A percentile compares a stretch with the other conserved stretches of the same genome.
Evolutionary conservation across 1,284 basidiomycete species (phyloP).

Genomic region (Amylostereum chailletii): DNA sequence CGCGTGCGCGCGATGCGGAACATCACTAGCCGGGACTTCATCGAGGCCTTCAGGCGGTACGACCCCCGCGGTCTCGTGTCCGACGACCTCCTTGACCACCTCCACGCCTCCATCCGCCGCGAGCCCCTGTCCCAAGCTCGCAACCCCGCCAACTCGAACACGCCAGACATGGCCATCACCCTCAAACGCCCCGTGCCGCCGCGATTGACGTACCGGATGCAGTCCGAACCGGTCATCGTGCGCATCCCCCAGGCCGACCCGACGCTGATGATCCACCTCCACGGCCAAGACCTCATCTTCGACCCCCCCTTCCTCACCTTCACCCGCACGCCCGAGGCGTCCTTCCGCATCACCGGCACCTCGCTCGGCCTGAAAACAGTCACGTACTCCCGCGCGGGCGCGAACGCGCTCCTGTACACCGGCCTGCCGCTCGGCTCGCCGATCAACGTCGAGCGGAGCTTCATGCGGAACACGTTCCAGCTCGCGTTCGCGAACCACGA

Average conservation of each 20-base stretch:
- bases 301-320: conserved; percentile 81
- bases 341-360: conserved; percentile 80
- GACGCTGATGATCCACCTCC: conserved; percentile 69
- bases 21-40: conserved; percentile 68
- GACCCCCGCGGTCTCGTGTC: conserved; percentile 64
- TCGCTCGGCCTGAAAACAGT: conserved; percentile 77
- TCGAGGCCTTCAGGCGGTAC: conserved; percentile 67
- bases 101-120: conserved; percentile 69
- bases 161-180: conserved; percentile 47
- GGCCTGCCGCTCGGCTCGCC: conserved; percentile 70
- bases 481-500: conserved; percentile 72
- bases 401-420: conserved; percentile 72
- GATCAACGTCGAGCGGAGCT: conserved; percentile 79
- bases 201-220: conserved; percentile 74
- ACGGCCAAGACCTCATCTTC: conserved; percentile 79
- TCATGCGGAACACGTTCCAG: conserved; percentile 93
- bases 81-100: conserved; percentile 64
- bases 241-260: conserved; percentile 77
- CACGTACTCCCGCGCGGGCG: conserved; percentile 71
- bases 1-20: conserved; percentile 55
- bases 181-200: conserved; percentile 69
- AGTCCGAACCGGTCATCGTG: conserved; percentile 80
- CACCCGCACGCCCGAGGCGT: conserved; percentile 63
- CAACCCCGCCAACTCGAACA: conserved; percentile 27
- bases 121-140: conserved; percentile 72